Evolutionary conservation across 2,329 filamentous ascomycete genomes (phyloP), one percentile per base, ranked within the genome.

Genomic region (Trichoderma guizhouense): DNA sequence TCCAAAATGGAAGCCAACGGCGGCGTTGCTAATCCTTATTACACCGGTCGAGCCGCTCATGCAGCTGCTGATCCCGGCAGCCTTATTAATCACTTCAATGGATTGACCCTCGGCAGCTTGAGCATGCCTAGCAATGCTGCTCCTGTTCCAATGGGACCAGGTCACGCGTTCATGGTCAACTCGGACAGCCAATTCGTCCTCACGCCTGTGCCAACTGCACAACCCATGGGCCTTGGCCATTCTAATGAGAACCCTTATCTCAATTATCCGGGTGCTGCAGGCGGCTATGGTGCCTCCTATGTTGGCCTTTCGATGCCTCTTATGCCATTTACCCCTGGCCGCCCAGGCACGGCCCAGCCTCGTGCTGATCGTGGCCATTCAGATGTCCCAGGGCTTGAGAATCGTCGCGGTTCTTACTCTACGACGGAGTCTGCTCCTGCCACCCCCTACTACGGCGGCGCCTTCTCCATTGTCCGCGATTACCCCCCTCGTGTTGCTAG

Each of bases 381-480:
- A 32, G 87, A 91, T 43, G 86, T 91, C 67, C 90, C 89, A 21
- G 87, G 84, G 36, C 83, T 91, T 34, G 89, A 91, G 75, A 91
- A 91, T 72, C 89, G 90, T 28, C 88, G 90, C 67, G 89, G 88
- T 18, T 91, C 90, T 2, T 91, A 91, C 79, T 91, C 90, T 1
- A 91, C 90, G 32, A 91, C 86, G 5, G 90, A 91, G 79, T 92
- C 90, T 8, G 87, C 88, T 30, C 87, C 89, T 3, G 87, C 90
- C 5, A 92, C 89, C 34, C 90, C 91, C 0, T 89, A 89, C 76
- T 91, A 91, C 74, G 87, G 86, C 69, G 87, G 86, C 70, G 85
- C 85, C 65, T 81, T 86, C 74, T 84, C 86, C 43, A 87, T 89
- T 70, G 87, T 89, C 71, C 86, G 89, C 47, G 89, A 92, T 72